Evolutionary conservation across 208 protist species (phyloP).

Genomic region (Spongospora subterranea): DNA sequence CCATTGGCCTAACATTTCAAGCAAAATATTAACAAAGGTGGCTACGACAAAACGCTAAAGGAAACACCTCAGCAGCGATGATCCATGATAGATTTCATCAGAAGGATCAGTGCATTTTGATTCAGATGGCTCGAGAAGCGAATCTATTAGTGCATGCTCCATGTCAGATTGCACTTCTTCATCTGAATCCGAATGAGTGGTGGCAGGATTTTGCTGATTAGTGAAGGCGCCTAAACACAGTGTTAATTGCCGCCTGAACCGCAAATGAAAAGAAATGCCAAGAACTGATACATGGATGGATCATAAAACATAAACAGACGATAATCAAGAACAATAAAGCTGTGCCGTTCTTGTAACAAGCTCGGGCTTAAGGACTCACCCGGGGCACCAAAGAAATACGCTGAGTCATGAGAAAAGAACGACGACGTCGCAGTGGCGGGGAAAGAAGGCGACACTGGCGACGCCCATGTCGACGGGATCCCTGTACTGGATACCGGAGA

Average conservation of each 20-base stretch:
- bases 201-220: background rate
- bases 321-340: too few species aligned
- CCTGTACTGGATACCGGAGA: background rate
- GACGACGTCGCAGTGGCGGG: background rate
- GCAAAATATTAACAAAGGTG: background rate
- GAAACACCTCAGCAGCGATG: background rate
- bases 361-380: background rate
- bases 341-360: too few species aligned
- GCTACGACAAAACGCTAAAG: background rate
- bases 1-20: background rate
- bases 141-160: slow-evolving; percentile 53
- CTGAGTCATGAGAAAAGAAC: slow-evolving; percentile 24
- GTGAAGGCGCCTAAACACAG: background rate
- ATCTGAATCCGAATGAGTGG: background rate
- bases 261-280: too few species aligned
- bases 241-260: too few species aligned
- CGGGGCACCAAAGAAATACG: slow-evolving; percentile 38
- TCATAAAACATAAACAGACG: too few species aligned
- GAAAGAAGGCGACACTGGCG: background rate
- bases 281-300: too few species aligned
- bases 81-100: slow-evolving; percentile 32
- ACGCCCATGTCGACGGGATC: background rate
- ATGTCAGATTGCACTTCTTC: slow-evolving; percentile 5
- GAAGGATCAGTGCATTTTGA: slow-evolving; percentile 48
- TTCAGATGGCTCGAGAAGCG: slow-evolving; percentile 4